Base-by-base conservation (phyloP, 768 basidiomycete genomes). In the Boletus subparvulus region DNA sequence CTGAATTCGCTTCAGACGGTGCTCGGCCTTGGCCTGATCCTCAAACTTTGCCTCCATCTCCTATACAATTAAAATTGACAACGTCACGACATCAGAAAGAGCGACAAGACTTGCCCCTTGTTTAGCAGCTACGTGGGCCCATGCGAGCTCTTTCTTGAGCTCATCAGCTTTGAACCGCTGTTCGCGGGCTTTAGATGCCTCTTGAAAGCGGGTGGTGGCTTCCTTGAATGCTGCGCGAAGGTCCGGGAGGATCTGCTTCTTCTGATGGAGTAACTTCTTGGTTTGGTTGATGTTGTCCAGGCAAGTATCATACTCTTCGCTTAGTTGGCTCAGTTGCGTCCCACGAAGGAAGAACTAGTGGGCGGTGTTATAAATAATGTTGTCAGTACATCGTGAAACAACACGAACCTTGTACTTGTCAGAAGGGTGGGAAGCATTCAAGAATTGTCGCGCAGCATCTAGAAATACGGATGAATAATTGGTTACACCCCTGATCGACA, bases 331-430 rank as follows among this genome's bases (percentile, higher is more conserved):
- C 16, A 99, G 83, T 62, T 94, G 92, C 0, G 97, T 98, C 16
- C 97, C 97, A 36, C 86, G 83, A 35, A 98, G 82, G 82, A 98
- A 98, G 73, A 98, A 94, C 94, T 96, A 61, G 0, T 41, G 14
- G 47, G 55, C 8, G 16, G 42, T 35, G 39, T 59, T 36, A 60
- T 48, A 30, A 61, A 47, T 43, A 41, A 43, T 7, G 11, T 16
- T 36, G 17, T 32, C n/a, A 12, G n/a, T 19, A 28, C 16, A 17
- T 32, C 21, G 30, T 28, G 37, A 35, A 13, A 35, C 3, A 24
- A 39, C 4, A 61, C 79, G 10, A 66, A 90, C 95, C 74, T 89
- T 86, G 77, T 99, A 98, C 72, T 98, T 94, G 71, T 94, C 92
- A 6, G 79, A 70, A 6, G 91, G 83, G 50, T 85, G 81, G 5